phyloP scores from a whole-genome alignment of 371 early-diverging fungal species.

The Nematocida homosporus region DNA sequence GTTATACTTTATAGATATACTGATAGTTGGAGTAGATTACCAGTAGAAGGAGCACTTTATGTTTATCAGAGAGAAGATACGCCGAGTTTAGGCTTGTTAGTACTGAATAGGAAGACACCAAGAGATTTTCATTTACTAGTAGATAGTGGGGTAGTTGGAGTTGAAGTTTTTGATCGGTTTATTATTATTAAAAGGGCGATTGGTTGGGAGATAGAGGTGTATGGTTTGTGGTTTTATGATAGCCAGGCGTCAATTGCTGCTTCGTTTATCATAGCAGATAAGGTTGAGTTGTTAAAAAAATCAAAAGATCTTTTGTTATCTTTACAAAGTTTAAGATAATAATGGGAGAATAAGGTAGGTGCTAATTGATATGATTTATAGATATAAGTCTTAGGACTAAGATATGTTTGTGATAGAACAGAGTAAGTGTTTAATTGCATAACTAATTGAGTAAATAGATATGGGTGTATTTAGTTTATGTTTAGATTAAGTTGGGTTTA shows the following conservation, averaged over 20 bases:
- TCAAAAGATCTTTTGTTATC: constrained; percentile 17
- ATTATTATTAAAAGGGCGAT: constrained; percentile 34
- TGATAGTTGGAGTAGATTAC: constrained; percentile 22
- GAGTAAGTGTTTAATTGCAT: no score
- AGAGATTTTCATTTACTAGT: constrained; percentile 24
- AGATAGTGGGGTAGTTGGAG: background rate
- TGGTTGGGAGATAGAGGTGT: constrained; percentile 21
- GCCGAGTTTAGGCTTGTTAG: constrained; percentile 9
- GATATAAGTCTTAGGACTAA: no score
- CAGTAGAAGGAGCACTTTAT: constrained; percentile 33
- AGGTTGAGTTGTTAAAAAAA: constrained; percentile 24
- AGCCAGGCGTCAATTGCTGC: background rate
- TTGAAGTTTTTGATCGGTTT: constrained; percentile 27
- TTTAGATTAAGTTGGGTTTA: no score
- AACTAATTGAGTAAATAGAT: background rate
- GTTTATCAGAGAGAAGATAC: constrained; percentile 25
- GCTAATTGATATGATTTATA: no score
- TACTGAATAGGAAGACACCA: constrained; percentile 42
- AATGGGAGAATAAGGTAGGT: no score
- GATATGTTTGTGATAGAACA: no score
- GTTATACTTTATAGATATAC: constrained; percentile 21
- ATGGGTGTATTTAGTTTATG: background rate
- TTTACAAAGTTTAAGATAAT: background rate
- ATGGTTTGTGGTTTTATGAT: constrained; percentile 49
- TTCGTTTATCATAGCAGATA: constrained; percentile 32